Percentiles rank a stretch among this genome's conserved stretches.
These are phyloP conservation scores for Fusarium chlamydosporum DNA, from an alignment of 2,329 filamentous ascomycete species.

Conservation along the genomic window DNA sequence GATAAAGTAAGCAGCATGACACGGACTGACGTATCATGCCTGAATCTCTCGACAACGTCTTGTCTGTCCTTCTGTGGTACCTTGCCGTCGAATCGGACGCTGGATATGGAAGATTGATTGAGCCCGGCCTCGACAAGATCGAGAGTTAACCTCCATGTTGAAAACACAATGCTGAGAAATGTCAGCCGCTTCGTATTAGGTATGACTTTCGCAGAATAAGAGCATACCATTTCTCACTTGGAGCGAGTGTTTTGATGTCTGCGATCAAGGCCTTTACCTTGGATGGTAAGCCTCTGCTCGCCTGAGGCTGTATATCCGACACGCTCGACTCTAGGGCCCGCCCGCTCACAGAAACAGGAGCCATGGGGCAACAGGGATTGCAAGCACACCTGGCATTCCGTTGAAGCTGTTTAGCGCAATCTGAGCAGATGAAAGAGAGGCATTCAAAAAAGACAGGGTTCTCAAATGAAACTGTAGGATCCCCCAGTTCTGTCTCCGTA, in stretches of 20 bases:
- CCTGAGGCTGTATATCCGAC: neutral
- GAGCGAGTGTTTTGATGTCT: conserved; percentile 51
- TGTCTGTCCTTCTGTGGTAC: conserved; percentile 60
- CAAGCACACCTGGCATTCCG: conserved; percentile 46
- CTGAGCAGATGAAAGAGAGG: conserved; percentile 52
- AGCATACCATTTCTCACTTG: conserved; percentile 55
- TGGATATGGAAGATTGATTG: conserved; percentile 52
- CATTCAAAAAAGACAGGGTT: conserved; percentile 54
- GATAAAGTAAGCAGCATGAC: conserved; percentile 65
- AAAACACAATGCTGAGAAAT: conserved; percentile 63
- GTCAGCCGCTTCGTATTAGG: neutral
- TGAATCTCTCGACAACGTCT: conserved; percentile 58
- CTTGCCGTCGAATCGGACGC: conserved; percentile 64
- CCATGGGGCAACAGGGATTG: conserved; percentile 40
- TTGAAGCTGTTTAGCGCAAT: conserved; percentile 43
- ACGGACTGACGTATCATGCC: conserved; percentile 53
- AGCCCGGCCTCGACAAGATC: conserved; percentile 61
- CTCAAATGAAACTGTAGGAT: neutral
- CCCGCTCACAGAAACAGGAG: conserved; percentile 46
- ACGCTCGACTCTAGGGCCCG: conserved; percentile 44
- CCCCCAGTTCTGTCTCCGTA: conserved; percentile 44
- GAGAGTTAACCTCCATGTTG: conserved; percentile 64
- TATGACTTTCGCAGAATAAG: too few species aligned
- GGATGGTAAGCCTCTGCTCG: conserved; percentile 40
- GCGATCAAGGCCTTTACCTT: conserved; percentile 55